A percentile compares a stretch with the other conserved stretches of the same genome.
phyloP scores from a whole-genome alignment of 2,329 filamentous ascomycete genomes.

The Trichothecium roseum region DNA sequence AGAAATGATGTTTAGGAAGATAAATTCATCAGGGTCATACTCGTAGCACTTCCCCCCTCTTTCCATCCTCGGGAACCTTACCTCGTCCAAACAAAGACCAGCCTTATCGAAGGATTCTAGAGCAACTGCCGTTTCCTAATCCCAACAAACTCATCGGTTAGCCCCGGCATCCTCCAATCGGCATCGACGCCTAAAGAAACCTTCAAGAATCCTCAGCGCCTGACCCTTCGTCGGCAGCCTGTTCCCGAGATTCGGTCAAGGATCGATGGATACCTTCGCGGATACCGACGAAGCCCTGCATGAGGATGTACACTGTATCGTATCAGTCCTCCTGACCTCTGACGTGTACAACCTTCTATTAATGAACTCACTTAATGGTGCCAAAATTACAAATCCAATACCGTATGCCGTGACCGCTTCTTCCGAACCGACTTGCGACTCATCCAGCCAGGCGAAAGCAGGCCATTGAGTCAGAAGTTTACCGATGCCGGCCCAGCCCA shows the following conservation, averaged over 20 bases:
- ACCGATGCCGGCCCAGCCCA: conserved; percentile 39
- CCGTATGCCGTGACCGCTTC: conserved; percentile 33
- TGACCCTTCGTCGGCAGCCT: conserved; percentile 11
- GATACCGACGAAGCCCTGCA: conserved; percentile 38
- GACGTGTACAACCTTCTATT: not conserved
- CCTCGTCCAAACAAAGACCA: not conserved
- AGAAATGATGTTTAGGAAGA: no score
- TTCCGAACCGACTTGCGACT: conserved; percentile 28
- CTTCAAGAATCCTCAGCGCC: conserved; percentile 8
- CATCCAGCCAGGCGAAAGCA: conserved; percentile 42
- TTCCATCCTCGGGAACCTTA: no score
- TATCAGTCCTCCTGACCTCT: not conserved
- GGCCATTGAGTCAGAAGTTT: conserved; percentile 32
- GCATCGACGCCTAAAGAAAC: not conserved
- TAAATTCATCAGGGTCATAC: no score
- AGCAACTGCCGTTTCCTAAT: no score
- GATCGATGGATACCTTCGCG: conserved; percentile 30
- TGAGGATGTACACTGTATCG: conserved; percentile 32
- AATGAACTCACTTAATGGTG: conserved; percentile 31
- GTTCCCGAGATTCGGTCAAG: conserved; percentile 10
- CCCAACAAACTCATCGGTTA: no score
- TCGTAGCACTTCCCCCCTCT: no score
- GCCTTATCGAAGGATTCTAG: conserved; percentile 3
- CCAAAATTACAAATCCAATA: conserved; percentile 31
- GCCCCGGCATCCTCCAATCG: no score